Percentiles rank a stretch among this genome's conserved stretches.
These are phyloP conservation scores for Fusarium sp. DNA, from an alignment of 2,329 filamentous ascomycete genomes.

Conservation along the genomic window DNA sequence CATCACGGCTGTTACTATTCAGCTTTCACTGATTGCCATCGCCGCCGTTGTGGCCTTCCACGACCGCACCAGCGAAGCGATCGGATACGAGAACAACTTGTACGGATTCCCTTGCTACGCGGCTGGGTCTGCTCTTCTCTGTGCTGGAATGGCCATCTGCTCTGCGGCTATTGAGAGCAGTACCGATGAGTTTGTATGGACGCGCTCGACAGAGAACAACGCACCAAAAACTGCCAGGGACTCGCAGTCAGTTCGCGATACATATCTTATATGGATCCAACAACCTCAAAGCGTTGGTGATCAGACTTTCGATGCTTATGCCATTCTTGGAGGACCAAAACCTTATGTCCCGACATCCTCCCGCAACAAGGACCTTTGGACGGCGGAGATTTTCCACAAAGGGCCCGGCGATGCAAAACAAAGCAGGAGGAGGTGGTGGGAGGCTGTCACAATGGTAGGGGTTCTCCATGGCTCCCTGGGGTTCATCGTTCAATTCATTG, in stretches of 20 bases:
- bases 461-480: neutral
- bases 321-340: neutral
- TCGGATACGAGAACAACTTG: neutral
- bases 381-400: no score
- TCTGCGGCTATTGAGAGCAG: neutral
- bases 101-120: neutral
- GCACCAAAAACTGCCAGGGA: neutral
- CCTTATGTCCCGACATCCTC: neutral
- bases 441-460: neutral
- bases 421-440: neutral
- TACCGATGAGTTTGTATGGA: neutral
- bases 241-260: neutral
- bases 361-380: neutral
- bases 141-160: neutral
- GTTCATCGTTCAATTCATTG: neutral
- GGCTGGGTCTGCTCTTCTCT: neutral
- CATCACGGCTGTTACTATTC: neutral
- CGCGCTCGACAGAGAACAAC: neutral
- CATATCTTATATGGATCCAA: neutral
- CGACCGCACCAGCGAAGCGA: fast-evolving
- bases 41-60: neutral
- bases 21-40: neutral
- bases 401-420: neutral
- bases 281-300: neutral
- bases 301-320: neutral